Evolutionary conservation across 495 filamentous ascomycete genomes (phyloP), one percentile per base, ranked within the genome.

Genomic region (Hypoxylon rickii): DNA sequence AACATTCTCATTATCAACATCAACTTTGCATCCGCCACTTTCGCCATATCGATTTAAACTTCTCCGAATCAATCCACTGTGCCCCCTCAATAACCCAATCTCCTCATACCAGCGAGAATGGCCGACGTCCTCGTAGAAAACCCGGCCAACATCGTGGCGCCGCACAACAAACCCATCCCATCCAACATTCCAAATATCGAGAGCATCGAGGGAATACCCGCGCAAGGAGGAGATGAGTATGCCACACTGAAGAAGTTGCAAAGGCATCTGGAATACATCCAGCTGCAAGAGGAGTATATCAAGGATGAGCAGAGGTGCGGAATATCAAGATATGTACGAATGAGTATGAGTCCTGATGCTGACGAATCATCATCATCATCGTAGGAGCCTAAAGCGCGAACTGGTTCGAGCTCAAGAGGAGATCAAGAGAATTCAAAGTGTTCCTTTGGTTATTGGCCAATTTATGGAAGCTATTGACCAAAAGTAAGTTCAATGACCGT

Each of bases 381-480:
- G n/a, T n/a, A 95, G 92, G 78, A 96, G 91, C 76, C 77, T 98
- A 69, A 98, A 98, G 79, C 83, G 95, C 61, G 94, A 98, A 77
- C 83, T 98, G 22, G 93, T 98, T 33, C 87, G 94, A 47, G 94
- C 94, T 60, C 94, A 98, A 72, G 94, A 98, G 73, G 94, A 98
- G 78, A 98, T 98, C 76, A 98, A 98, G 79, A 86, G 94, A 55
- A 98, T 98, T 71, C 94, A 98, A 73, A 96, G 91, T 73, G 94
- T 98, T 22, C 94, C 94, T 2, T 73, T 98, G 63, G 94, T 98
- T 50, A 98, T 98, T 70, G 94, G 94, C 41, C 94, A 98, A 76
- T 98, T 98, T 72, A 98, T 98, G 94, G 94, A 98, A 76, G 94
- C 94, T 44, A 98, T 98, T 65, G 94, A 98, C 74, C 95, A 98